These are phyloP conservation scores for Crithidia acanthocephali DNA, from an alignment of 208 protist species.

Conservation along the genomic window DNA sequence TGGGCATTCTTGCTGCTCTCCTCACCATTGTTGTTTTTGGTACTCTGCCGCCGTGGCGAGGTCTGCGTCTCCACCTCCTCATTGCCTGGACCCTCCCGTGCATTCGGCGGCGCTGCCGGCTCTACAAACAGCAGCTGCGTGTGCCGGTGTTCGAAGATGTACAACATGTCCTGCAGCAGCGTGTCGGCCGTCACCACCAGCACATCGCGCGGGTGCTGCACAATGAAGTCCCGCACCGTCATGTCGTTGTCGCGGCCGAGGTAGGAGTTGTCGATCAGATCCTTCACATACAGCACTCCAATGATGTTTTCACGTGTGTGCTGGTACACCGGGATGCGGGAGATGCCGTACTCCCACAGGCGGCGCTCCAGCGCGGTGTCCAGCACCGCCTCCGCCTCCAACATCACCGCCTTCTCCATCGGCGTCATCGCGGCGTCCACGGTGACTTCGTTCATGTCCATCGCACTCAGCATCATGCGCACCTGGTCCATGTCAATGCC, in stretches of 20 bases:
- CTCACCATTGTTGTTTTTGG: background rate
- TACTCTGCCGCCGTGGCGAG: background rate
- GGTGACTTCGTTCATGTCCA: conserved; percentile 71
- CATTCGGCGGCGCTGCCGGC: background rate
- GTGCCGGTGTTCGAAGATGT: conserved; percentile 54
- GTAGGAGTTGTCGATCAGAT: conserved; percentile 56
- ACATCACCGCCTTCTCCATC: conserved; percentile 57
- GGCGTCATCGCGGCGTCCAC: conserved; percentile 62
- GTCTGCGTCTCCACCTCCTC: background rate
- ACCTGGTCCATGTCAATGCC: conserved; percentile 73
- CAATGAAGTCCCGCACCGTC: conserved; percentile 64
- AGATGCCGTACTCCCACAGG: conserved; percentile 77
- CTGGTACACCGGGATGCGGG: conserved; percentile 75
- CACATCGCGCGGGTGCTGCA: conserved; percentile 59
- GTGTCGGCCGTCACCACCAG: conserved; percentile 46
- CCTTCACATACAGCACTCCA: conserved; percentile 79
- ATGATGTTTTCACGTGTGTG: conserved; percentile 44
- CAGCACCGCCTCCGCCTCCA: conserved; percentile 41
- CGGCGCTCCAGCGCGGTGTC: conserved; percentile 48
- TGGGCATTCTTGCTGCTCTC: background rate
- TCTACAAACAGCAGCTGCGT: conserved; percentile 77
- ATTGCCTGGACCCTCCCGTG: background rate
- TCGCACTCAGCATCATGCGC: conserved; percentile 76
- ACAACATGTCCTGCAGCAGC: conserved; percentile 58
- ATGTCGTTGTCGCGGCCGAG: conserved; percentile 35